Evolutionary conservation across 768 basidiomycete genomes (phyloP), one percentile per base, ranked within the genome.

Genomic region (Filobasidium floriforme): DNA sequence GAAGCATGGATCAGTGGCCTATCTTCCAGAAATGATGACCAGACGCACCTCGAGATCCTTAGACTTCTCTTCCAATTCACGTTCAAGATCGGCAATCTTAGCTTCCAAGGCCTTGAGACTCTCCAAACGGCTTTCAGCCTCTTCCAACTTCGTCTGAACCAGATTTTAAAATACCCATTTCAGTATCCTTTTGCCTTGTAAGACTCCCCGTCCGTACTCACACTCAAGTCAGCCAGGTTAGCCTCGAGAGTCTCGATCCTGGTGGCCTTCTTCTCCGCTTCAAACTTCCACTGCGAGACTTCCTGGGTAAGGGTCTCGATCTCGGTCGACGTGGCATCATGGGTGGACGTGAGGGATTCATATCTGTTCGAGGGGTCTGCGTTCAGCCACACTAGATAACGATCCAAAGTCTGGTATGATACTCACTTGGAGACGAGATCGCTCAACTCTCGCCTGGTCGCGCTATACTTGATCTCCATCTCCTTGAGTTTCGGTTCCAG

Each of bases 361-460:
- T 57, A 57, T 15, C 54, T 57, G 32, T 37, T 37, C 32, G 32
- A 9, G 32, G 32, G 32, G 32, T 37, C 9, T 37, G 9, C 32
- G 32, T 9, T 37, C 32, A 37, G 9, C 32, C 32, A 37, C 32
- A 37, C 4, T 37, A 37, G 4, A 3, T 9, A 9, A 37, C 32
- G 32, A 37, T 37, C 32, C 4, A 37, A 37, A 9, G 9, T 37
- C 32, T 9, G 32, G 4, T 4, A 3, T 9, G 15, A 15, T 32
- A 57, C 54, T 32, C 6, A 57, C 54, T 57, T 57, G 54, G 54
- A 57, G 4, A 57, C 54, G 7, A 57, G 29, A 57, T 57, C 54
- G 54, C 54, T 57, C 54, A 57, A 57, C 29, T 57, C 54, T 28
- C 54, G 54, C 24, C 54, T 22, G 19, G 54, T 57, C 54, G 54